Percentiles rank a stretch among this genome's conserved stretches.
These are phyloP conservation scores for Blastobotrys proliferans DNA, from an alignment of 1,139 yeast genomes.

Conservation along the genomic window DNA sequence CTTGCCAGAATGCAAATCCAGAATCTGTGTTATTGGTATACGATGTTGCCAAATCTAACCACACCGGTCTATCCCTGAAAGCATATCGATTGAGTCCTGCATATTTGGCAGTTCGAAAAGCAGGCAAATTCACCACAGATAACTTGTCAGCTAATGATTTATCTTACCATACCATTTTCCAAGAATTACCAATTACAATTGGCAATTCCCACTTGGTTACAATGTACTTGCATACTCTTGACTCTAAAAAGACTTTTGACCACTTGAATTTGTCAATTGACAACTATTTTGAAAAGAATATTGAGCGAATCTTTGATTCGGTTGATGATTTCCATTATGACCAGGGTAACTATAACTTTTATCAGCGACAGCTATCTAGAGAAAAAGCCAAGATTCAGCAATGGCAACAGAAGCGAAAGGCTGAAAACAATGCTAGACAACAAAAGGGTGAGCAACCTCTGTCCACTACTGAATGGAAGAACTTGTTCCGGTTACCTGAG, in stretches of 20 bases:
- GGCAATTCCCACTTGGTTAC: conserved; percentile 56
- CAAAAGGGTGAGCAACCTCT: conserved; percentile 53
- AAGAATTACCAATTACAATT: conserved; percentile 64
- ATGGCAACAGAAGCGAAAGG: conserved; percentile 70
- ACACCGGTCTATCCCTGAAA: conserved; percentile 55
- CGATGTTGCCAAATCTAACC: conserved; percentile 63
- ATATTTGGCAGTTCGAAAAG: conserved; percentile 51
- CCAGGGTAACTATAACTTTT: conserved; percentile 75
- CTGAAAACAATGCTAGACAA: conserved; percentile 60
- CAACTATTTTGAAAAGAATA: conserved; percentile 42
- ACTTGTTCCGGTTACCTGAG: conserved; percentile 61
- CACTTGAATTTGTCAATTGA: conserved; percentile 41
- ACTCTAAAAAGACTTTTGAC: conserved; percentile 27
- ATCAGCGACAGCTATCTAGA: conserved; percentile 69
- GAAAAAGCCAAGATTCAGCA: conserved; percentile 67
- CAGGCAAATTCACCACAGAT: conserved; percentile 58
- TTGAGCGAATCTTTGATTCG: conserved; percentile 69
- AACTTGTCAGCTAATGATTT: conserved; percentile 58
- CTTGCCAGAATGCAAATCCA: conserved; percentile 57
- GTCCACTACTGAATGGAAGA: conserved; percentile 60
- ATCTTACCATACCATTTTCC: conserved; percentile 65
- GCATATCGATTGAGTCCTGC: conserved; percentile 66
- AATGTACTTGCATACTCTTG: conserved; percentile 38
- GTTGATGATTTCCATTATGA: conserved; percentile 78
- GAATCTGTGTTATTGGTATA: conserved; percentile 67